phyloP scores from a whole-genome alignment of 768 basidiomycete species.

The Mycena maculata region DNA sequence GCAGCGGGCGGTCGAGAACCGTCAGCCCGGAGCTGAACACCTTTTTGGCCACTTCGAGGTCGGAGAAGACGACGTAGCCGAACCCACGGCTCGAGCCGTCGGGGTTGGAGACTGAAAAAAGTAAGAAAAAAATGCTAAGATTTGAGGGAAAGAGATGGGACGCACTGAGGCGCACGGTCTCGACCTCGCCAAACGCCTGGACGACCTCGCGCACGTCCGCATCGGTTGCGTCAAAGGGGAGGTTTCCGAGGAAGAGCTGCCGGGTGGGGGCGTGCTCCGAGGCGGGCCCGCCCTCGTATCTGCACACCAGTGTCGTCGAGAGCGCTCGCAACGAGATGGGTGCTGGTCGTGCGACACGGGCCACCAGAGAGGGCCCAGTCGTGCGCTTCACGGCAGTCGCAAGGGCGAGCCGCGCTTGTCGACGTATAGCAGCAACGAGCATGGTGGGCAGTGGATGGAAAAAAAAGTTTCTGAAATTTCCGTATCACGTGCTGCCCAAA shows the following conservation, averaged over 20 bases:
- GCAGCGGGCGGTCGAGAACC: slow-evolving; percentile 30
- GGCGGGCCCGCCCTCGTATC: slow-evolving; percentile 10
- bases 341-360: not conserved
- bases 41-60: not conserved
- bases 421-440: slow-evolving; percentile 51
- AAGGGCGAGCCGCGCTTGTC: slow-evolving; percentile 49
- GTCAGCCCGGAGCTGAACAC: not conserved
- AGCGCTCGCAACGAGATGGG: slow-evolving; percentile 27
- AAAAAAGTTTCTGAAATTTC: no score
- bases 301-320: slow-evolving; percentile 33
- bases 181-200: slow-evolving; percentile 9
- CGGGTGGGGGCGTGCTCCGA: slow-evolving; percentile 21
- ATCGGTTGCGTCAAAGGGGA: slow-evolving; percentile 27
- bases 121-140: not conserved
- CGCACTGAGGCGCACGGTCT: slow-evolving; percentile 23
- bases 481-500: no score
- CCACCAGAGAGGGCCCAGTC: slow-evolving; percentile 4
- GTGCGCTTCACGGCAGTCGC: slow-evolving; percentile 17
- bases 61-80: slow-evolving; percentile 21
- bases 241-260: slow-evolving; percentile 29
- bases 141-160: not conserved
- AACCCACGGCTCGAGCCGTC: slow-evolving; percentile 33
- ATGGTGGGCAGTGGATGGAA: slow-evolving; percentile 39
- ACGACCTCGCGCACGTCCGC: slow-evolving; percentile 14
- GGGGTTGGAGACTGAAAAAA: slow-evolving; percentile 16